Evolutionary conservation across 1,284 basidiomycete species (phyloP).

Genomic region (Cryptococcus neoformans): DNA sequence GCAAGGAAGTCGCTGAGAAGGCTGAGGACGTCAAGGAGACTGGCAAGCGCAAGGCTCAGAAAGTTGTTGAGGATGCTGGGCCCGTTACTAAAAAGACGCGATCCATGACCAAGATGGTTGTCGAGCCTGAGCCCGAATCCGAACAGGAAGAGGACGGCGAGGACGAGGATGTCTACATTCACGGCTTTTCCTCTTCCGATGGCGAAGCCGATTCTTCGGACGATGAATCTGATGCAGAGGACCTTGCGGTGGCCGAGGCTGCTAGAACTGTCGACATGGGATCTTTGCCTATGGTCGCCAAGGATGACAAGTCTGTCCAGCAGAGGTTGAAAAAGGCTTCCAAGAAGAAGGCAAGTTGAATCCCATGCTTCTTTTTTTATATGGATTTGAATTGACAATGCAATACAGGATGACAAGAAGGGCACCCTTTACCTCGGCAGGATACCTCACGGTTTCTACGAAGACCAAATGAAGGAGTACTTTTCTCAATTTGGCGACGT

Average conservation of each 20-base stretch:
- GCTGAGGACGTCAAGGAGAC: slow-evolving; percentile 13
- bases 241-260: slow-evolving; percentile 50
- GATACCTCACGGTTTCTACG: slow-evolving; percentile 96
- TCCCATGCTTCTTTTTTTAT: neutral
- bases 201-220: slow-evolving; percentile 69
- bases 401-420: slow-evolving; percentile 52
- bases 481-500: slow-evolving; percentile 94
- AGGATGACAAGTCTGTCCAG: slow-evolving; percentile 76
- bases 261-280: slow-evolving; percentile 57
- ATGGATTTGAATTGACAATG: slow-evolving; percentile 1
- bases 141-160: slow-evolving; percentile 22
- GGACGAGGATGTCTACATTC: slow-evolving; percentile 53
- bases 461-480: slow-evolving; percentile 88
- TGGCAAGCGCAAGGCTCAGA: slow-evolving; percentile 21
- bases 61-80: slow-evolving; percentile 10
- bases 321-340: slow-evolving; percentile 78
- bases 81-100: slow-evolving; percentile 10
- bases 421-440: slow-evolving; percentile 90
- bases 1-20: slow-evolving; percentile 9
- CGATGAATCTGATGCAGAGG: slow-evolving; percentile 65
- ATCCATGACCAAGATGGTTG: slow-evolving; percentile 2
- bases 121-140: neutral
- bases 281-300: slow-evolving; percentile 74
- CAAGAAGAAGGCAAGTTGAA: slow-evolving; percentile 63
- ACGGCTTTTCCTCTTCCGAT: slow-evolving; percentile 62